Conservation (phyloP, 2,329 filamentous ascomycete species). For the Thelonectria blattea region DNA sequence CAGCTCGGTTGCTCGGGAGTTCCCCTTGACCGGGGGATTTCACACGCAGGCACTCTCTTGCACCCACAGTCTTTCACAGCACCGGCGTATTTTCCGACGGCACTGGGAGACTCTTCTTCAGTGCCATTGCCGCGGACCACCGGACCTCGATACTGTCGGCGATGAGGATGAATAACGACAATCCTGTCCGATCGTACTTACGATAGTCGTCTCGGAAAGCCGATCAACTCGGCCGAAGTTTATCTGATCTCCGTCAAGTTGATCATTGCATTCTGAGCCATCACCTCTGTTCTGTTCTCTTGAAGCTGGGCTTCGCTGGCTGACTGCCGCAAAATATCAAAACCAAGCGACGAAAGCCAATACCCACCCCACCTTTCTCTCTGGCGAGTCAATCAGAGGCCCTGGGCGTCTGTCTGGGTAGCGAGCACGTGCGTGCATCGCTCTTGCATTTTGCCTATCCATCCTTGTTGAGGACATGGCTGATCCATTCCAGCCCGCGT, state of each 20-base stretch:
- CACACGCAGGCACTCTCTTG: background rate
- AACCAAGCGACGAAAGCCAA: background rate
- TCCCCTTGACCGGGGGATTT: conserved; percentile 33
- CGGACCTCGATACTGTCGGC: conserved; percentile 21
- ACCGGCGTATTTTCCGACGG: conserved; percentile 10
- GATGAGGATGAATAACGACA: conserved; percentile 18
- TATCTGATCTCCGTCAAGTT: conserved; percentile 1
- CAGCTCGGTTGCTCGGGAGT: conserved; percentile 31
- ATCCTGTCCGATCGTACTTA: conserved; percentile 18
- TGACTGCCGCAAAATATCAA: background rate
- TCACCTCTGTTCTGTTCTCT: background rate
- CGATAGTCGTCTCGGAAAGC: conserved; percentile 17
- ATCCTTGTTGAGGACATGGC: conserved; percentile 6
- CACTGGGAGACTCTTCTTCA: background rate
- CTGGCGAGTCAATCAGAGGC: background rate
- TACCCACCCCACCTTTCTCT: background rate
- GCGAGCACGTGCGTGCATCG: conserved; percentile 7
- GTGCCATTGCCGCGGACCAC: conserved; percentile 31
- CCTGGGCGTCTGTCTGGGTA: background rate
- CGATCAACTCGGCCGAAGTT: background rate
- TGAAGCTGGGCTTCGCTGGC: background rate
- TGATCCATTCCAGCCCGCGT: conserved; percentile 1
- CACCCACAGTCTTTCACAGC: background rate
- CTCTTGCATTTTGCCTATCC: background rate
- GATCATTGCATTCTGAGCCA: background rate